phyloP scores from a whole-genome alignment of 352 stramenopile species.

The Phytophthora citricola region DNA sequence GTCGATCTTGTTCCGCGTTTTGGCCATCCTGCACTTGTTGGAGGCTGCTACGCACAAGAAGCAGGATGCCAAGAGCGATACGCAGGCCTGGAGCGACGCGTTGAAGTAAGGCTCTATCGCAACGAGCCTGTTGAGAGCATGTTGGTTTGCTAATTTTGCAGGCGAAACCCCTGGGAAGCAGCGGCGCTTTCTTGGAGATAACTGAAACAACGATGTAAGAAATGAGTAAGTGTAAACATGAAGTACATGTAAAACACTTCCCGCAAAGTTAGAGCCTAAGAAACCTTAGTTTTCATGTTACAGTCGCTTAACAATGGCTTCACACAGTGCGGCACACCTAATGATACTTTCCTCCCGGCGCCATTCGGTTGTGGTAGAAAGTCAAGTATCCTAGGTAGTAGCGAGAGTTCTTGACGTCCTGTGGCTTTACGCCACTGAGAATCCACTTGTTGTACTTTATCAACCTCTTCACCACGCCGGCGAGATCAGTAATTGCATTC shows the following conservation, averaged over 20 bases:
- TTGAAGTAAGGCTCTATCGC: conserved; percentile 12
- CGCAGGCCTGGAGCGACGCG: conserved; percentile 14
- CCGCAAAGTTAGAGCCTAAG: too few species aligned
- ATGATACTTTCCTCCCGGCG: neutral
- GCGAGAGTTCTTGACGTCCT: conserved; percentile 7
- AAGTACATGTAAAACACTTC: too few species aligned
- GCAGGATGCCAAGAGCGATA: conserved; percentile 7
- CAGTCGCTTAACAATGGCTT: neutral
- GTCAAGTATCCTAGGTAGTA: conserved; percentile 7
- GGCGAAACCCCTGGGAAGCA: conserved; percentile 33
- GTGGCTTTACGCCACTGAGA: conserved; percentile 7
- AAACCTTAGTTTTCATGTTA: too few species aligned
- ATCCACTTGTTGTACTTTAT: conserved; percentile 23
- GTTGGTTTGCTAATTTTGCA: conserved; percentile 27
- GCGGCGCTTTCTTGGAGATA: neutral
- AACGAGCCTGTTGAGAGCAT: conserved; percentile 14
- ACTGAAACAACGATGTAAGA: too few species aligned
- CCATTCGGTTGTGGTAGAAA: conserved; percentile 19
- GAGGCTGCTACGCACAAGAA: neutral
- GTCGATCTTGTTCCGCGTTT: conserved; percentile 72
- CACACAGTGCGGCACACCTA: neutral
- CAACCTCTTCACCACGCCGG: conserved; percentile 7
- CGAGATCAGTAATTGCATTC: too few species aligned
- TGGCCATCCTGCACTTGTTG: conserved; percentile 48
- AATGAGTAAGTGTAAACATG: too few species aligned